Percentiles rank a stretch among this genome's conserved stretches.
Evolutionary conservation across 2,329 filamentous ascomycete genomes (phyloP).

Genomic region (Cephalotrichum gorgonifer): DNA sequence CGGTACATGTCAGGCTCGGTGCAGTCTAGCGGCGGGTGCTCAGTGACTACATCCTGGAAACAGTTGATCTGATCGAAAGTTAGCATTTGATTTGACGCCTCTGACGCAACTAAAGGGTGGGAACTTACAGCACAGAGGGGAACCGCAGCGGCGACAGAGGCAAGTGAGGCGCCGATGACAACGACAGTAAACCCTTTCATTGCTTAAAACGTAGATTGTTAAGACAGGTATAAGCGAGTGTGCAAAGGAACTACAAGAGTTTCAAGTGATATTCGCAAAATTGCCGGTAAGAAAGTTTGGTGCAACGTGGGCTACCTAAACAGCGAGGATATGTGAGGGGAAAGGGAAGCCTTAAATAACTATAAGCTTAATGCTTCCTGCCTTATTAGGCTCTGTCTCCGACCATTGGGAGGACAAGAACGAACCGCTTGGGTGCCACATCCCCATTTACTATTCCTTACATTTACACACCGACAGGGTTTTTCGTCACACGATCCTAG

Average conservation of each 20-base stretch:
- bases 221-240: not conserved
- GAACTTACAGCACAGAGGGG: conserved; percentile 9
- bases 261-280: no score
- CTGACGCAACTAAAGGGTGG: not conserved
- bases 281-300: no score
- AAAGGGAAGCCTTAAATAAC: no score
- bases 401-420: no score
- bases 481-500: no score
- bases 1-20: conserved; percentile 19
- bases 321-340: no score
- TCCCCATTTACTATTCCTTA: no score
- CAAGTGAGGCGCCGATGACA: conserved; percentile 7
- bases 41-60: conserved; percentile 16
- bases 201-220: not conserved
- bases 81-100: not conserved
- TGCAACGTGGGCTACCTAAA: no score
- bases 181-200: conserved; percentile 6
- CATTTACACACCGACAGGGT: no score
- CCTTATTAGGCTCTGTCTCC: no score
- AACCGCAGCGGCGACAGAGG: conserved; percentile 7
- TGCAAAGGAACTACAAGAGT: not conserved
- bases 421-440: no score
- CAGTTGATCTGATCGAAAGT: conserved; percentile 10
- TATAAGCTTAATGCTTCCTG: no score
- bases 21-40: conserved; percentile 16